phyloP scores from a whole-genome alignment of 2,329 filamentous ascomycete species.

The Trichoderma brevicompactum region DNA sequence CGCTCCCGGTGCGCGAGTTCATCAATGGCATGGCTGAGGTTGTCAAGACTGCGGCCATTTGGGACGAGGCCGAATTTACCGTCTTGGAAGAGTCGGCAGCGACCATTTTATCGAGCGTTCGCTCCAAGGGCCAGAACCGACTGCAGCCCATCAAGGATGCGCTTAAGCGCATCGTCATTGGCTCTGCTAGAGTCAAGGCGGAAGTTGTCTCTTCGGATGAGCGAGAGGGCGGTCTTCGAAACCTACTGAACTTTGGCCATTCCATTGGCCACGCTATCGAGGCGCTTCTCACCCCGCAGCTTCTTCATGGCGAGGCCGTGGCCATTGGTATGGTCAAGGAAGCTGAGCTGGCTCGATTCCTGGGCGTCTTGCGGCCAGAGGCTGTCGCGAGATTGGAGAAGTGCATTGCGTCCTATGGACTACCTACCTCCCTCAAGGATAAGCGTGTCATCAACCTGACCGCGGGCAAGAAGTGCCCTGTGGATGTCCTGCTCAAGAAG shows the following conservation, averaged over 20 bases:
- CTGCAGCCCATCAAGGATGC: slow-evolving; percentile 72
- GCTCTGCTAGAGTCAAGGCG: slow-evolving; percentile 91
- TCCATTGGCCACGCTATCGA: slow-evolving; percentile 98
- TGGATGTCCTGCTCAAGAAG: slow-evolving; percentile 82
- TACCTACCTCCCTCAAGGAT: slow-evolving; percentile 85
- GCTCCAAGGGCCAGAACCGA: slow-evolving; percentile 52
- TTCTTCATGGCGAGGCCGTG: slow-evolving; percentile 93
- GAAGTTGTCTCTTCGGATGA: slow-evolving; percentile 94
- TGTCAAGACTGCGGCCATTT: slow-evolving; percentile 96
- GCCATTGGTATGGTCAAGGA: slow-evolving; percentile 99
- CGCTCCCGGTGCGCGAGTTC: slow-evolving; percentile 86
- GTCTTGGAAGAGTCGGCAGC: slow-evolving; percentile 81
- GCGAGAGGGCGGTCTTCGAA: slow-evolving; percentile 89
- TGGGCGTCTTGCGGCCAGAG: slow-evolving; percentile 82
- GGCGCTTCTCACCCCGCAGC: slow-evolving; percentile 91
- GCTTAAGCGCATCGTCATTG: slow-evolving; percentile 80
- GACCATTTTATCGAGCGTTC: slow-evolving; percentile 62
- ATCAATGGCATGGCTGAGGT: slow-evolving; percentile 99
- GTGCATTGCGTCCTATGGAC: slow-evolving; percentile 90
- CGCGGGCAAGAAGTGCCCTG: slow-evolving; percentile 83
- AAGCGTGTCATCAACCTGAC: slow-evolving; percentile 80
- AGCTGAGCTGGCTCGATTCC: slow-evolving; percentile 86
- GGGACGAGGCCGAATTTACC: slow-evolving; percentile 85
- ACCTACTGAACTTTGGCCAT: slow-evolving; percentile 95
- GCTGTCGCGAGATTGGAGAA: slow-evolving; percentile 90